phyloP scores from a whole-genome alignment of 495 filamentous ascomycete species.

The Neurospora tetraspora region DNA sequence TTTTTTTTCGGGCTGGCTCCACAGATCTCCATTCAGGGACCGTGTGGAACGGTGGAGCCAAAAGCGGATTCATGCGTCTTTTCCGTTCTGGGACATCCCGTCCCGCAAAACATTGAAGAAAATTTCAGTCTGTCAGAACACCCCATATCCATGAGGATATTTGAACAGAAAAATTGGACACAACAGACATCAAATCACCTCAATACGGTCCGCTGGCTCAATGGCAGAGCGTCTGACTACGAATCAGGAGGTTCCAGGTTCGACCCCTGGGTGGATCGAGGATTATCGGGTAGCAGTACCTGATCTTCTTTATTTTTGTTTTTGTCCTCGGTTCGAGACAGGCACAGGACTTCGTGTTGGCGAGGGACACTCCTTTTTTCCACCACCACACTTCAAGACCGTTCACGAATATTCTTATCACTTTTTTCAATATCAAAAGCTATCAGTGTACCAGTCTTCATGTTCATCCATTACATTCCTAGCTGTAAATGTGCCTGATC shows the following conservation, averaged over 20 bases:
- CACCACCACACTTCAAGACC: neutral
- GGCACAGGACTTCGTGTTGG: fast-evolving
- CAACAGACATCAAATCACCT: neutral
- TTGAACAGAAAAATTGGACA: neutral
- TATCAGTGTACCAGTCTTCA: neutral
- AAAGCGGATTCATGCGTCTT: neutral
- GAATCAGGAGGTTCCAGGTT: neutral
- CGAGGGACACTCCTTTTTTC: neutral
- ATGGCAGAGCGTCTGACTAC: neutral
- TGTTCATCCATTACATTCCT: neutral
- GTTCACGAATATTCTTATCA: neutral
- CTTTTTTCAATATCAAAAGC: neutral
- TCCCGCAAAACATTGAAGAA: neutral
- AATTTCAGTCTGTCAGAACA: neutral
- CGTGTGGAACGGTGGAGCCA: neutral
- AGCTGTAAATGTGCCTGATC: neutral
- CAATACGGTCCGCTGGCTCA: neutral
- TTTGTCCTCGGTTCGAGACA: fast-evolving
- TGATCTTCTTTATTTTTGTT: neutral
- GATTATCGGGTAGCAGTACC: neutral
- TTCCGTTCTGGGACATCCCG: neutral
- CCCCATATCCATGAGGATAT: neutral
- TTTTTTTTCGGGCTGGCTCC: neutral
- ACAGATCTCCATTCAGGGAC: neutral
- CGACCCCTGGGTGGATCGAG: neutral